Conservation (phyloP, 1,139 yeast genomes). For the Geotrichum candidum region DNA sequence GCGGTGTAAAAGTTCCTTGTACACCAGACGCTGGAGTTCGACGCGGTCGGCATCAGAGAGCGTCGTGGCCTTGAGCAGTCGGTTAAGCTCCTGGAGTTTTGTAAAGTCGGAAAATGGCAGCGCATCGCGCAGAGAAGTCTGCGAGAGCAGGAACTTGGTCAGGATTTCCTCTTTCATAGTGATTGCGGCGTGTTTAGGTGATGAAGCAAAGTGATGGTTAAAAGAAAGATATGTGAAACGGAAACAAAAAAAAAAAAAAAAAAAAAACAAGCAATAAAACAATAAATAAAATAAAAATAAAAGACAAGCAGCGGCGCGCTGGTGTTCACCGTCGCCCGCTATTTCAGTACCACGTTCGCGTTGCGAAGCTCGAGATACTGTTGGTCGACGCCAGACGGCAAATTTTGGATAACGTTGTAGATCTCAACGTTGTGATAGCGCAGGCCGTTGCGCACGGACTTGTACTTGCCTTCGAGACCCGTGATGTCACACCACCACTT, state of each 20-base stretch:
- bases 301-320: not conserved
- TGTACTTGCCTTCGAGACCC: conserved; percentile 75
- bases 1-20: not conserved
- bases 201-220: not conserved
- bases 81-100: conserved; percentile 15
- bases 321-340: not conserved
- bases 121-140: conserved; percentile 23
- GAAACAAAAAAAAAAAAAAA: not conserved
- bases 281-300: not conserved
- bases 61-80: not conserved
- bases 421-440: conserved; percentile 82
- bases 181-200: not conserved
- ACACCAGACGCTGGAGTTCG: not conserved
- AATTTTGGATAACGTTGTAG: conserved; percentile 66
- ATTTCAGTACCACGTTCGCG: conserved; percentile 77
- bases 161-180: conserved; percentile 19
- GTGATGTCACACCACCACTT: conserved; percentile 92
- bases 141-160: conserved; percentile 21
- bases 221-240: not conserved
- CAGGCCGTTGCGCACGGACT: conserved; percentile 67
- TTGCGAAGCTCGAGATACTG: conserved; percentile 83
- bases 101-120: conserved; percentile 19
- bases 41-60: not conserved
- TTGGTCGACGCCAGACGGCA: conserved; percentile 91
- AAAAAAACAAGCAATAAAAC: not conserved